phyloP scores from a whole-genome alignment of 1,284 basidiomycete species.

The Ceratorhiza oryzae-sativae region DNA sequence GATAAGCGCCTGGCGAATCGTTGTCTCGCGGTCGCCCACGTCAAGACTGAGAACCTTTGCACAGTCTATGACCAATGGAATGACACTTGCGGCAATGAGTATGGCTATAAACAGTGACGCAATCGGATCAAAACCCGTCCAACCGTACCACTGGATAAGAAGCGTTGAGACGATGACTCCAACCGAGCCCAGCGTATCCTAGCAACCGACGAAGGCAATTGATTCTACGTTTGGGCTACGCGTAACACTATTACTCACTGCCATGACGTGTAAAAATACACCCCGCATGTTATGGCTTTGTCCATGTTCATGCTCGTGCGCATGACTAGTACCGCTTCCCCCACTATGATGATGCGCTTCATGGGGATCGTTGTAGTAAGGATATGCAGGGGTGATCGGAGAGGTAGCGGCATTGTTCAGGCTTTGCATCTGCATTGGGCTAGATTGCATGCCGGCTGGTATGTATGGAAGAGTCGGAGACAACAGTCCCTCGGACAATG shows the following conservation, averaged over 20 bases:
- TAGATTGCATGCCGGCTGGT: constrained; percentile 8
- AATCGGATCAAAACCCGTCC: constrained; percentile 99
- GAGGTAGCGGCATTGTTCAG: neutral
- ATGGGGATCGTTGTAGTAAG: constrained; percentile 16
- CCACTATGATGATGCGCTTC: constrained; percentile 1
- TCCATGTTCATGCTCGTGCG: constrained; percentile 65
- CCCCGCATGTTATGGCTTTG: constrained; percentile 99
- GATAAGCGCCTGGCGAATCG: constrained; percentile 72
- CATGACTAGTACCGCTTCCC: constrained; percentile 33
- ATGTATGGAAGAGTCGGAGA: constrained; percentile 34
- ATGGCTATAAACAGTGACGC: constrained; percentile 96
- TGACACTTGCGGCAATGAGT: constrained; percentile 92
- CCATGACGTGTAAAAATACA: constrained; percentile 94
- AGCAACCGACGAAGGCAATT: neutral
- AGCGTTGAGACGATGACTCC: constrained; percentile 99
- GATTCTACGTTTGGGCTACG: neutral
- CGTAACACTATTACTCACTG: constrained; percentile 60
- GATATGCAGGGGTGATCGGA: constrained; percentile 15
- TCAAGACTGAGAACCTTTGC: constrained; percentile 90
- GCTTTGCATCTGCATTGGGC: neutral
- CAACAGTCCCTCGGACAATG: constrained; percentile 7
- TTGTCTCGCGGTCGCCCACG: constrained; percentile 71
- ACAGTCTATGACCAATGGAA: constrained; percentile 93
- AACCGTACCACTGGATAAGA: constrained; percentile 96
- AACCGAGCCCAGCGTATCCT: constrained; percentile 91